These are phyloP conservation scores for Oleoguttula mirabilis DNA, from an alignment of 495 filamentous ascomycete genomes.

Conservation along the genomic window DNA sequence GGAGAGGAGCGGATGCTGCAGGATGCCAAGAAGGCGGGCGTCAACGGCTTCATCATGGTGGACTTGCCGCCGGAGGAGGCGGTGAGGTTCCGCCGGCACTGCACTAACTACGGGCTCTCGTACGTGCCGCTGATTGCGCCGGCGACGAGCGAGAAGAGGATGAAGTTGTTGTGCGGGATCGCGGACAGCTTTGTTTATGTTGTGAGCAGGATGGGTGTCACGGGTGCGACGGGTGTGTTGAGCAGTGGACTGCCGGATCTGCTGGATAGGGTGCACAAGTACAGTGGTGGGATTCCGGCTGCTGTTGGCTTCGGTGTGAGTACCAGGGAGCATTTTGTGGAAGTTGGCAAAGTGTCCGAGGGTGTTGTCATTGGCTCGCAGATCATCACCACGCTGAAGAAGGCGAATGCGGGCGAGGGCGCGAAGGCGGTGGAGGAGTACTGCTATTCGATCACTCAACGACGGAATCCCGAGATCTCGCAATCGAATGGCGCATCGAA, in stretches of 20 bases:
- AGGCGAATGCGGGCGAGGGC: constrained; percentile 56
- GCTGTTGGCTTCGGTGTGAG: constrained; percentile 94
- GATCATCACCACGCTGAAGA: constrained; percentile 67
- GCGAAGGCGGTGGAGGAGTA: constrained; percentile 74
- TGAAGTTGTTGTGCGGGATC: constrained; percentile 92
- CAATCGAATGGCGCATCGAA: constrained; percentile 27
- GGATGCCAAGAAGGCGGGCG: constrained; percentile 74
- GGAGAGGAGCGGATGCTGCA: constrained; percentile 79
- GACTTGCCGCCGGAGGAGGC: constrained; percentile 97
- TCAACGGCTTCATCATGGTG: constrained; percentile 96
- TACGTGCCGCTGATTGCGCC: constrained; percentile 95
- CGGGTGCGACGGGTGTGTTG: constrained; percentile 73
- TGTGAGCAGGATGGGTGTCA: constrained; percentile 94
- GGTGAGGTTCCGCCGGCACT: constrained; percentile 75
- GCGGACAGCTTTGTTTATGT: constrained; percentile 99
- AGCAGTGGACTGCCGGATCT: constrained; percentile 70
- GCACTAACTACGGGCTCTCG: constrained; percentile 60
- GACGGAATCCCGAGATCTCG: constrained; percentile 19
- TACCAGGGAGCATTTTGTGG: constrained; percentile 85
- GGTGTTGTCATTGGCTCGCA: constrained; percentile 97
- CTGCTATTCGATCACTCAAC: constrained; percentile 67
- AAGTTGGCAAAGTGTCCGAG: constrained; percentile 71
- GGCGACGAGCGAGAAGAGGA: constrained; percentile 77
- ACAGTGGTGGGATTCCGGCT: constrained; percentile 78
- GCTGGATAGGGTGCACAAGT: constrained; percentile 74